Evolutionary conservation across 225 moss, liverwort and hornwort species (phyloP), one percentile per base, ranked within the genome.

Genomic region (Rhytidiadelphus loreus): DNA sequence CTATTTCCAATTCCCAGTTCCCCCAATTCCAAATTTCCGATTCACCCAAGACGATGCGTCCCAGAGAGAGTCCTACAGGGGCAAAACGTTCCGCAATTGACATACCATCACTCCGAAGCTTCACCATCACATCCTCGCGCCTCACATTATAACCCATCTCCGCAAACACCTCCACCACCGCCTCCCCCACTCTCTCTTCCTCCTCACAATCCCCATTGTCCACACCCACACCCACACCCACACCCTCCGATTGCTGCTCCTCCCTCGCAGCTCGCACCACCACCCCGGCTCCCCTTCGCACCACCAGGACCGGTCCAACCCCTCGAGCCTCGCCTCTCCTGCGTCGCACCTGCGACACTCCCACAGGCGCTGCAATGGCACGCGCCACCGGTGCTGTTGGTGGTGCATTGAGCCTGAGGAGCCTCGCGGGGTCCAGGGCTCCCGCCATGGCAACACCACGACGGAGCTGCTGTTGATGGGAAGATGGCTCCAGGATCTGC

Each of bases 141-240:
- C 48, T 86, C 52, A 95, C 95, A 70, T 84, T 68, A 33, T 83
- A 83, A 15, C 96, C 96, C 86, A 96, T 88, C 87, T 97, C 97
- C 29, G 95, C 93, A 58, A 97, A 97, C 28, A 97, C 83, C 46
- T 91, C 91, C 76, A 96, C 92, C 13, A 86, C 97, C 56, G 96
- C 96, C 55, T 96, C 92, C 50, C 95, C 86, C 44, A 95, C 96
- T 32, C 94, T 90, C 81, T 90, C 93, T 84, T 95, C 95, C 58
- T 94, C 93, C 57, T 95, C 91, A 66, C 93, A 96, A n/a, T 94
- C 83, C 82, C 93, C 96, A 62, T 94, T 91, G 82, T 93, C 95
- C 92, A 93, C 91, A 83, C 92, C 90, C 63, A 75, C 83, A 16
- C 73, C 44, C 3, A n/a, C 57, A 15, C 16, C 30, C 6, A 33